Evolutionary conservation across 805 yeast species (phyloP).

Genomic region (Naumovozyma baii): DNA sequence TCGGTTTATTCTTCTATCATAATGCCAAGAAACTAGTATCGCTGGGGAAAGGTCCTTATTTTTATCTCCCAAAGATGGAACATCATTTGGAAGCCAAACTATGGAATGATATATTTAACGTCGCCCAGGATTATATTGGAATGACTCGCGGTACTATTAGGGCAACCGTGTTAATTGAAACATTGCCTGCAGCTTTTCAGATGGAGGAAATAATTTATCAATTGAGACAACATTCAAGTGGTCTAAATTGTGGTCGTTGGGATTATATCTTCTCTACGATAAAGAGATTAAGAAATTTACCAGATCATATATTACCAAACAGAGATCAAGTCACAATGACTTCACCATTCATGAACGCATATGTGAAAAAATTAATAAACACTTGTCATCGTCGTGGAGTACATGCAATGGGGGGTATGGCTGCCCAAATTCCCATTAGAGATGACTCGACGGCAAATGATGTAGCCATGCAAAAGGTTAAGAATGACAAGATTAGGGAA

Average conservation of each 20-base stretch:
- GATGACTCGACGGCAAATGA: slow-evolving; percentile 54
- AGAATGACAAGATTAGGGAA: slow-evolving; percentile 67
- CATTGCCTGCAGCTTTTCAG: slow-evolving; percentile 79
- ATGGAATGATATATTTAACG: slow-evolving; percentile 75
- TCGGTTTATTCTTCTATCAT: slow-evolving; percentile 68
- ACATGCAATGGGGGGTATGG: slow-evolving; percentile 89
- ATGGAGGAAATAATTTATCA: slow-evolving; percentile 77
- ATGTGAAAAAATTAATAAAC: slow-evolving; percentile 62
- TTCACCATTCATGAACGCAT: slow-evolving; percentile 72
- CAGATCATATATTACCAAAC: slow-evolving; percentile 64
- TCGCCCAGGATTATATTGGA: slow-evolving; percentile 61
- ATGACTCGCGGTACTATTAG: slow-evolving; percentile 69
- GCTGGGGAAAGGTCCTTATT: slow-evolving; percentile 71
- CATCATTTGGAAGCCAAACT: slow-evolving; percentile 73
- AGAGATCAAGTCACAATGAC: slow-evolving; percentile 72
- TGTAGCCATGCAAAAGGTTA: slow-evolving; percentile 62
- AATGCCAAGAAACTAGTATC: slow-evolving; percentile 54
- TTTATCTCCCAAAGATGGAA: slow-evolving; percentile 79
- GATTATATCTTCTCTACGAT: slow-evolving; percentile 77
- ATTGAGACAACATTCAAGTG: slow-evolving; percentile 66
- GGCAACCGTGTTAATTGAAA: slow-evolving; percentile 75
- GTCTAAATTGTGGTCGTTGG: slow-evolving; percentile 85
- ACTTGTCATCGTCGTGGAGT: slow-evolving; percentile 71
- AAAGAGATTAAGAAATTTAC: slow-evolving; percentile 61
- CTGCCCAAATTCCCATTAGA: slow-evolving; percentile 77